These are phyloP conservation scores for Cyclotella baltica DNA, from an alignment of 108 stramenopile genomes.

Conservation along the genomic window DNA sequence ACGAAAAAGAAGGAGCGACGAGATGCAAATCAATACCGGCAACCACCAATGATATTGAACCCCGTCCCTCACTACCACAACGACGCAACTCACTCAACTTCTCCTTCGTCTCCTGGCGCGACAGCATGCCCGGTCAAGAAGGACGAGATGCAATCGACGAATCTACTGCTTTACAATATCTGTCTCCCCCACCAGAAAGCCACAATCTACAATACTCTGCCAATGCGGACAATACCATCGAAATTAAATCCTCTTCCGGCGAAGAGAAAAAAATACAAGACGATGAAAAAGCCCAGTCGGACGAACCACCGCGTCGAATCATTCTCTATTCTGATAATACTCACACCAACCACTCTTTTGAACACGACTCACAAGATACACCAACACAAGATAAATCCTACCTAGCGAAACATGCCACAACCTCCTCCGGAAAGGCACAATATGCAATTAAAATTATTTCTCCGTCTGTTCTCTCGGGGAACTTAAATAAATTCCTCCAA, in stretches of 20 bases:
- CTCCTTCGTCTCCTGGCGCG: conserved; percentile 42
- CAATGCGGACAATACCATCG: too few relatives aligned
- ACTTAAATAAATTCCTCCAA: conserved; percentile 42
- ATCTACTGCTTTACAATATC: conserved; percentile 5
- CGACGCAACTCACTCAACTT: conserved; percentile 22
- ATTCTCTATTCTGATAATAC: background rate
- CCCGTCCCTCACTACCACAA: background rate
- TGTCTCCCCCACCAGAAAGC: background rate
- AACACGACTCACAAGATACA: too few relatives aligned
- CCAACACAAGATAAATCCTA: too few relatives aligned
- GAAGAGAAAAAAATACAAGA: background rate
- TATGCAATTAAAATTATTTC: conserved; percentile 48
- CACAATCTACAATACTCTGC: background rate
- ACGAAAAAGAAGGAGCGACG: background rate
- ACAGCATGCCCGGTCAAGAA: conserved; percentile 34
- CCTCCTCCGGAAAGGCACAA: conserved; percentile 16
- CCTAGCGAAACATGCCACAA: conserved; percentile 25
- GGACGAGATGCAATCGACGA: conserved; percentile 32
- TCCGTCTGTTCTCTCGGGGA: conserved; percentile 25
- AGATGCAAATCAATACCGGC: background rate
- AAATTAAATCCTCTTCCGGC: too few relatives aligned
- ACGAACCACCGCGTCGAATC: background rate
- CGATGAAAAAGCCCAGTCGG: background rate
- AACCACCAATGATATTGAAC: too few relatives aligned
- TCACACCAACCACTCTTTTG: background rate